A percentile compares a stretch with the other conserved stretches of the same genome.
These are phyloP conservation scores for Hanseniaspora occidentalis DNA, from an alignment of 805 yeast genomes.

Conservation along the genomic window DNA sequence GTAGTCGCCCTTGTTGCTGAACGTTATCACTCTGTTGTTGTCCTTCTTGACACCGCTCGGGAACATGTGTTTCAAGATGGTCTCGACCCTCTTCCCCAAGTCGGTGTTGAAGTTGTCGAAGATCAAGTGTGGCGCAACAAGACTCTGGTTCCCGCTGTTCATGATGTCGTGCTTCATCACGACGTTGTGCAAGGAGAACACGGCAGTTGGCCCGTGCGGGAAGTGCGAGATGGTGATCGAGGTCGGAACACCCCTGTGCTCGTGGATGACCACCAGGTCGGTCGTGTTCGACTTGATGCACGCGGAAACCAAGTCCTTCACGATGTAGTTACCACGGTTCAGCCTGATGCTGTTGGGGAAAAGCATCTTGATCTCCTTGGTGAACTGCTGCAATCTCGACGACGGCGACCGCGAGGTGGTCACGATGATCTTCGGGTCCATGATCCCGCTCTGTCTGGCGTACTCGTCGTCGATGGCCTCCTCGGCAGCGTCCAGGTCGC, in stretches of 20 bases:
- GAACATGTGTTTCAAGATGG: slow-evolving; percentile 74
- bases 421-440: slow-evolving; percentile 81
- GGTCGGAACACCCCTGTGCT: slow-evolving; percentile 97
- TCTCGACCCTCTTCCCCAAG: slow-evolving; percentile 72
- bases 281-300: slow-evolving; percentile 73
- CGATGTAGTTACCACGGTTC: slow-evolving; percentile 85
- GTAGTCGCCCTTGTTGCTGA: slow-evolving; percentile 81
- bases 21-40: slow-evolving; percentile 82
- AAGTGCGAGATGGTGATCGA: slow-evolving; percentile 86
- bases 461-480: slow-evolving; percentile 83
- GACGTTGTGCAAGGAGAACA: slow-evolving; percentile 89
- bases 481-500: slow-evolving; percentile 15
- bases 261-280: slow-evolving; percentile 79
- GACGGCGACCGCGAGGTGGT: slow-evolving; percentile 92
- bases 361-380: slow-evolving; percentile 80
- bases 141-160: slow-evolving; percentile 77
- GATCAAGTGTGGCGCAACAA: slow-evolving; percentile 85
- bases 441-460: slow-evolving; percentile 70
- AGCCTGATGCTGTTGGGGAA: slow-evolving; percentile 83
- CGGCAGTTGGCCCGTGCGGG: slow-evolving; percentile 96
- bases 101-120: slow-evolving; percentile 79
- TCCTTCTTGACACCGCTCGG: slow-evolving; percentile 96
- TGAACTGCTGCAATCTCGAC: slow-evolving; percentile 73
- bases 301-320: slow-evolving; percentile 73
- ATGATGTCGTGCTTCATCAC: slow-evolving; percentile 85